phyloP scores from a whole-genome alignment of 306 rosid species.

The Psophocarpus tetragonolobus region DNA sequence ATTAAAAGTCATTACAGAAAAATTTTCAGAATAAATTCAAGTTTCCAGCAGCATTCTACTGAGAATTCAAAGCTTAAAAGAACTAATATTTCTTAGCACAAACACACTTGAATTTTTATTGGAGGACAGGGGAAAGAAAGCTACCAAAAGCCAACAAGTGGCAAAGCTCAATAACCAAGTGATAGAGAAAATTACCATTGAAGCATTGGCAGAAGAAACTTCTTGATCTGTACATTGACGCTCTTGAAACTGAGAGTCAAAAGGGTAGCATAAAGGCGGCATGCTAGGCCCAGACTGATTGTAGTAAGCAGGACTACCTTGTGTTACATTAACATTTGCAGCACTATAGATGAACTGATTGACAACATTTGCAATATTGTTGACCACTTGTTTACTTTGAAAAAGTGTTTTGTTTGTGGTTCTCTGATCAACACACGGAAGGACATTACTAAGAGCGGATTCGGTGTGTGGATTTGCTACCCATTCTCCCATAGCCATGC shows the following conservation, averaged over 20 bases:
- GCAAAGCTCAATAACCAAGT: slow-evolving; percentile 1
- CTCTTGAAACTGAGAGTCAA: slow-evolving; percentile 60
- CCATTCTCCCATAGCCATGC: slow-evolving; percentile 98
- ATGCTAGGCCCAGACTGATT: slow-evolving; percentile 90
- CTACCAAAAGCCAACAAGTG: not conserved
- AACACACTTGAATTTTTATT: not conserved
- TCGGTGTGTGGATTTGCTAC: slow-evolving; percentile 85
- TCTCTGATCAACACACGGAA: slow-evolving; percentile 90
- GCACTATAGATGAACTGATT: slow-evolving; percentile 60
- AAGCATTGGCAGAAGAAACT: slow-evolving; percentile 83
- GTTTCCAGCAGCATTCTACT: not conserved
- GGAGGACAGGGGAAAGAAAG: not conserved
- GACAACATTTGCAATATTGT: slow-evolving; percentile 69
- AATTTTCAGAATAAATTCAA: not conserved
- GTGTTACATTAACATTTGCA: slow-evolving; percentile 59
- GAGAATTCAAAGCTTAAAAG: slow-evolving; percentile 3
- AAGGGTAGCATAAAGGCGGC: slow-evolving; percentile 87
- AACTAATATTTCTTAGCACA: not conserved
- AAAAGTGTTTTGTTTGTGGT: slow-evolving; percentile 85
- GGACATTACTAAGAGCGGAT: slow-evolving; percentile 87
- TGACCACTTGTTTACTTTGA: slow-evolving; percentile 78
- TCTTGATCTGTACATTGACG: slow-evolving; percentile 67
- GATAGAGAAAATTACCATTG: slow-evolving; percentile 57
- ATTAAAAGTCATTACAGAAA: not conserved
- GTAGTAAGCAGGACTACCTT: slow-evolving; percentile 47